Evolutionary conservation across 2,329 filamentous ascomycete genomes (phyloP), one percentile per base, ranked within the genome.

Genomic region (Clonostachys sp.): DNA sequence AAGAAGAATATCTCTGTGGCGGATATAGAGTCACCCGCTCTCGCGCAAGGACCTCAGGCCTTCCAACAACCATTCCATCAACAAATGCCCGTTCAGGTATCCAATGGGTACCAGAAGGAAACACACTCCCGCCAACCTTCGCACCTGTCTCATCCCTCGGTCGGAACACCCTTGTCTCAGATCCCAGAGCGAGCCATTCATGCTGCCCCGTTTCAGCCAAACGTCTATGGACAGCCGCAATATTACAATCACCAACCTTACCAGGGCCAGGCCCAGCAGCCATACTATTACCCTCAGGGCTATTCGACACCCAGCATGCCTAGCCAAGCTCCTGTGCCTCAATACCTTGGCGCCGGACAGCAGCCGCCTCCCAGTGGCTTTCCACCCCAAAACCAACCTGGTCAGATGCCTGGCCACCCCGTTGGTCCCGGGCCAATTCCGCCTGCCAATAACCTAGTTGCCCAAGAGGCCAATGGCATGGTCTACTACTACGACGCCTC

Each of bases 41-140:
- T 70, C 56, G 62, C 67, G 45, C 73, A 73, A 57, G 75, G 55
- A 71, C 83, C 67, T 39, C 89, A 89, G 58, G 88, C 90, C 1
- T 96, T 95, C 58, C 86, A 92, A 57, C 89, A 91, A 61, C 89
- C 91, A 0, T 96, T 97, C 74, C 91, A 96, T 56, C 91, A 96
- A 58, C 91, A 96, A 66, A 84, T 96, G n/a, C 92, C 91, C 3
- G 68, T 85, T 5, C 86, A 91, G 55, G 79, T 90, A 40, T 65
- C 71, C 38, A 81, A 80, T 50, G 70, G 72, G 20, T 77, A 80
- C 43, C 67, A 72, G 6, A 75, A 83, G 39, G 71, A 87, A 49
- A 66, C 78, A 20, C 87, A 91, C 60, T 71, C 74, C 17, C 83
- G 86, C 24, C 81, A 88, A 55, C 72, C 79, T 3, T 88, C 87